Conservation (phyloP, 1,284 basidiomycete genomes). For the Chondrostereum purpureum region DNA sequence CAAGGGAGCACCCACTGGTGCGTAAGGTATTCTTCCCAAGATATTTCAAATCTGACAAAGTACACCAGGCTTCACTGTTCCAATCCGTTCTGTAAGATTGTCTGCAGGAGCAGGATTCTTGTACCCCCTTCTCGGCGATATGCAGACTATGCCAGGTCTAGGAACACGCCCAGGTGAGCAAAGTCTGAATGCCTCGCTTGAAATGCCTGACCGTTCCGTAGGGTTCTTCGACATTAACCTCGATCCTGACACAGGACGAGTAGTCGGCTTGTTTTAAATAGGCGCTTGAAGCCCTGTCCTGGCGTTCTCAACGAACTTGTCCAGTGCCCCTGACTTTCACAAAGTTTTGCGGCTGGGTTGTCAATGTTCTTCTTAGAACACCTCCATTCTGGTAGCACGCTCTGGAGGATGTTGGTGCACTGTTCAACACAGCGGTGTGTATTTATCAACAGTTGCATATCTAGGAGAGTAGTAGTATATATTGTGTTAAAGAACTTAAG, state of each 20-base stretch:
- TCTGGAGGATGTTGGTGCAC: conserved; percentile 16
- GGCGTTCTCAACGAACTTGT: conserved; percentile 28
- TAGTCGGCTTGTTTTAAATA: conserved; percentile 68
- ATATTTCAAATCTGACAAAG: conserved; percentile 12
- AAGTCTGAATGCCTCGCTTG: too few species aligned
- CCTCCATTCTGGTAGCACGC: conserved; percentile 24
- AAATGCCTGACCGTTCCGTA: too few species aligned
- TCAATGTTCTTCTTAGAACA: conserved; percentile 13
- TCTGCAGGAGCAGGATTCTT: conserved; percentile 95
- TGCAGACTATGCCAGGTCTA: conserved; percentile 98
- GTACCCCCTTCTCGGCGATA: conserved; percentile 90
- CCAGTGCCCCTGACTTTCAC: background rate
- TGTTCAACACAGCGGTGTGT: conserved; percentile 33
- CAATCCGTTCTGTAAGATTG: conserved; percentile 84
- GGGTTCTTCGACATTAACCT: conserved; percentile 85
- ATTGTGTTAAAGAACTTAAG: too few species aligned
- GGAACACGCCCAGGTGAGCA: conserved; percentile 91
- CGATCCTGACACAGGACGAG: conserved; percentile 65
- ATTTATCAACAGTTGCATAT: background rate
- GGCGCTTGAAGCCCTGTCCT: conserved; percentile 2
- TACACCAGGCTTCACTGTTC: conserved; percentile 77
- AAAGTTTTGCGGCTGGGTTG: conserved; percentile 12
- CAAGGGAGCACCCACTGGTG: conserved; percentile 80
- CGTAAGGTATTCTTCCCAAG: conserved; percentile 10
- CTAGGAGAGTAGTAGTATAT: too few species aligned